Evolutionary conservation across 2,329 filamentous ascomycete genomes (phyloP).

Genomic region (Drechmeria coniospora): DNA sequence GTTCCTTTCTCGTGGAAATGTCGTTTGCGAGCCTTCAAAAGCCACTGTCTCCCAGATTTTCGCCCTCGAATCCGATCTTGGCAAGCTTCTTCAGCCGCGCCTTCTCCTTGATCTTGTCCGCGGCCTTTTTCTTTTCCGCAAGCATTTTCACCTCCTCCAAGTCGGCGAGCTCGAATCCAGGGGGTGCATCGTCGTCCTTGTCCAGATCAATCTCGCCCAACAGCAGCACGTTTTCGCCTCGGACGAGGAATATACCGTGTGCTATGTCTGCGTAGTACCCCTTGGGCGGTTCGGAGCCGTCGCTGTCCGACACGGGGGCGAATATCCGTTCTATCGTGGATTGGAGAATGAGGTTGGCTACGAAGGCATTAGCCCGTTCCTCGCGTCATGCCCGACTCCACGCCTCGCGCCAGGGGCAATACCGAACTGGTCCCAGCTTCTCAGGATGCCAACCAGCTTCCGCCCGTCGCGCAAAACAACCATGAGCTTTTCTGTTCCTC

Average conservation of each 20-base stretch:
- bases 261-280: slow-evolving; percentile 68
- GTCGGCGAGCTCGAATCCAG: slow-evolving; percentile 52
- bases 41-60: slow-evolving; percentile 52
- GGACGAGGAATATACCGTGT: slow-evolving; percentile 77
- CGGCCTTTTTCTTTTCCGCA: slow-evolving; percentile 54
- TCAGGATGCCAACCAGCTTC: slow-evolving; percentile 81
- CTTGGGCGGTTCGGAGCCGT: slow-evolving; percentile 18
- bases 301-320: slow-evolving; percentile 32
- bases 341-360: slow-evolving; percentile 90
- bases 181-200: slow-evolving; percentile 76
- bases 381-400: not conserved
- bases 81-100: slow-evolving; percentile 53
- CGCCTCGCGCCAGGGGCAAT: no score
- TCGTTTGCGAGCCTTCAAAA: slow-evolving; percentile 1
- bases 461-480: slow-evolving; percentile 82
- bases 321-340: slow-evolving; percentile 85
- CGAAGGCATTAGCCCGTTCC: slow-evolving; percentile 1
- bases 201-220: slow-evolving; percentile 95
- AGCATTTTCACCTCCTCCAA: slow-evolving; percentile 55
- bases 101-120: slow-evolving; percentile 61
- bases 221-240: slow-evolving; percentile 92
- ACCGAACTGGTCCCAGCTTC: slow-evolving; percentile 98
- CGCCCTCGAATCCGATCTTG: slow-evolving; percentile 74
- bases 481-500: slow-evolving; percentile 71
- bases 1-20: no score